Percentiles rank a stretch among this genome's conserved stretches.
These are phyloP conservation scores for Myochromella boudieri DNA, from an alignment of 768 basidiomycete species.

Conservation along the genomic window DNA sequence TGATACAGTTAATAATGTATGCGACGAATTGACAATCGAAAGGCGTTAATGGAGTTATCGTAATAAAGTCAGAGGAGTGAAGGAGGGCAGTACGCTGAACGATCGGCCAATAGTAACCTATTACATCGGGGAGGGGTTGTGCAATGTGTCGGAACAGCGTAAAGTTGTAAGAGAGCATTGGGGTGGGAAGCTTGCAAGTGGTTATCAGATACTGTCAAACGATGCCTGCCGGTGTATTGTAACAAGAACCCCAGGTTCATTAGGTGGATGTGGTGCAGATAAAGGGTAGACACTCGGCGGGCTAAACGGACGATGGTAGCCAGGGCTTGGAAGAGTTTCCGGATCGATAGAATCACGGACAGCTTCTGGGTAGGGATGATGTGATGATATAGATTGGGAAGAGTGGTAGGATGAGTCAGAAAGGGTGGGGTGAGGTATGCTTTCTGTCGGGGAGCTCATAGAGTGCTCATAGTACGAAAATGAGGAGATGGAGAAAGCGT, in stretches of 20 bases:
- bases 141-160: background rate
- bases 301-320: conserved; percentile 13
- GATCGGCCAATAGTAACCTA: background rate
- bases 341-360: background rate
- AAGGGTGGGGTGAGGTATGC: background rate
- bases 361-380: conserved; percentile 1
- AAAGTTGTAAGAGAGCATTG: background rate
- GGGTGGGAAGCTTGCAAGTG: too few relatives aligned
- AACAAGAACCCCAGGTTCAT: conserved; percentile 13
- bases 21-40: too few relatives aligned
- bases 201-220: conserved; percentile 19
- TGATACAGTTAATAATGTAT: too few relatives aligned
- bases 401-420: background rate
- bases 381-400: background rate
- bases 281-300: conserved; percentile 15
- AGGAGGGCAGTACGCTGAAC: background rate
- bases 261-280: conserved; percentile 2
- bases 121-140: background rate
- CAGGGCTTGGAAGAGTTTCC: conserved; percentile 2
- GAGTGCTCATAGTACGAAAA: conserved; percentile 3
- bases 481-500: conserved; percentile 1
- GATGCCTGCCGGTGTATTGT: conserved; percentile 24
- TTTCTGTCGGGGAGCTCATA: background rate
- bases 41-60: too few relatives aligned
- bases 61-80: background rate